Evolutionary conservation across 805 yeast species (phyloP).

Genomic region (Sugiyamaella marilandica): DNA sequence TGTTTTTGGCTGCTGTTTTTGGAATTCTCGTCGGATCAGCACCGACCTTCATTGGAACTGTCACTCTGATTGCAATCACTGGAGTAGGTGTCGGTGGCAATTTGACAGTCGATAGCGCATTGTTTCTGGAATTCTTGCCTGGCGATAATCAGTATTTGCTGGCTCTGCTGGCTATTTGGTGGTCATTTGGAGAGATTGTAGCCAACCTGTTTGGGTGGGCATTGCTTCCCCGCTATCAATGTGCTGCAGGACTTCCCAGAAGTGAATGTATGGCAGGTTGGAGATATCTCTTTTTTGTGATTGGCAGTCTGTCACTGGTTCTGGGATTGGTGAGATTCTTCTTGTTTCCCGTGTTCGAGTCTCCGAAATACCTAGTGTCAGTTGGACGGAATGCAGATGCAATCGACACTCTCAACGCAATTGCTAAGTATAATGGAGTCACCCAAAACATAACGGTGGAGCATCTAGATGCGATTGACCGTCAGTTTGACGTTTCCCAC

Average conservation of each 20-base stretch:
- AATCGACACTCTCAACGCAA: slow-evolving; percentile 37
- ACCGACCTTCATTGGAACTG: slow-evolving; percentile 37
- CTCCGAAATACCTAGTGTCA: slow-evolving; percentile 49
- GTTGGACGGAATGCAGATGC: slow-evolving; percentile 48
- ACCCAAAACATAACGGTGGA: slow-evolving; percentile 41
- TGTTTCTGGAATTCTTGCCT: slow-evolving; percentile 49
- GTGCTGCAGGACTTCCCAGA: slow-evolving; percentile 39
- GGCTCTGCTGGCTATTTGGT: slow-evolving; percentile 48
- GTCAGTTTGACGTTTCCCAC: slow-evolving; percentile 38
- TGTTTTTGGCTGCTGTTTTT: slow-evolving; percentile 43
- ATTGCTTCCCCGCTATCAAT: slow-evolving; percentile 44
- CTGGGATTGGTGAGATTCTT: slow-evolving; percentile 47
- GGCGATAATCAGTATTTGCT: slow-evolving; percentile 45
- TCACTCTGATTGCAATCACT: slow-evolving; percentile 43
- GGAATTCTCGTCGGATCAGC: slow-evolving; percentile 47
- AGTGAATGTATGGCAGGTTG: slow-evolving; percentile 45
- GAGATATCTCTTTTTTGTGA: slow-evolving; percentile 52
- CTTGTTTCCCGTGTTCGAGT: slow-evolving; percentile 42
- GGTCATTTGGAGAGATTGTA: slow-evolving; percentile 57
- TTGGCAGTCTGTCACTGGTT: slow-evolving; percentile 46
- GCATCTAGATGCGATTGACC: slow-evolving; percentile 33
- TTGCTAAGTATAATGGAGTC: slow-evolving; percentile 44
- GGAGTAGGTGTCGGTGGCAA: slow-evolving; percentile 50
- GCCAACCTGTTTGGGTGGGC: slow-evolving; percentile 45
- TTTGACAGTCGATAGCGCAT: slow-evolving; percentile 47